Percentiles rank a stretch among this genome's conserved stretches.
Evolutionary conservation across 495 filamentous ascomycete genomes (phyloP).

Genomic region (Talaromyces adpressus): DNA sequence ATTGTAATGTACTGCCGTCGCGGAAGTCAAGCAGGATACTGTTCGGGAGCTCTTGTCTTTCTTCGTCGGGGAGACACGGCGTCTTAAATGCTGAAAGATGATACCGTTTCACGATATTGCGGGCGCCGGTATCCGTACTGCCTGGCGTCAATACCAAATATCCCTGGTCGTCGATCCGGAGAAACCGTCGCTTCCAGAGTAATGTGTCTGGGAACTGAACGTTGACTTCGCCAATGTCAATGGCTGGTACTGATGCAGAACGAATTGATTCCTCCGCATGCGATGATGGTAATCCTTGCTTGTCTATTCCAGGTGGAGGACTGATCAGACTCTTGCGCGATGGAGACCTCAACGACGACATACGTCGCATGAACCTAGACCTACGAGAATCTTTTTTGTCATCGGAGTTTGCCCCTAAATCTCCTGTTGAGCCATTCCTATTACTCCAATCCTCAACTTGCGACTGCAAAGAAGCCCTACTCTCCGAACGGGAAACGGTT

Average conservation of each 20-base stretch:
- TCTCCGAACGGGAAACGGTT: constrained; percentile 25
- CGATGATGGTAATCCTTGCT: constrained; percentile 25
- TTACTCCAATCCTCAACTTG: constrained; percentile 28
- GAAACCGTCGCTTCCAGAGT: constrained; percentile 82
- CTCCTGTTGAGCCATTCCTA: constrained; percentile 28
- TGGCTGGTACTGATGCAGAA: constrained; percentile 33
- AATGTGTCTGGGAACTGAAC: constrained; percentile 90
- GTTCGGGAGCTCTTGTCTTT: constrained; percentile 81
- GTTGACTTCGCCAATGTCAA: constrained; percentile 80
- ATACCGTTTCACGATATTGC: constrained; percentile 61
- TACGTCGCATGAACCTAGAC: constrained; percentile 70
- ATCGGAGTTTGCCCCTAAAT: constrained; percentile 34
- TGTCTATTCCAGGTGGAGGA: constrained; percentile 31
- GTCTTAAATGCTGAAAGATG: constrained; percentile 73
- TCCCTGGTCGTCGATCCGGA: constrained; percentile 71
- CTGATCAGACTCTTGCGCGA: constrained; percentile 55
- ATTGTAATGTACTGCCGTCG: constrained; percentile 76
- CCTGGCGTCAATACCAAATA: constrained; percentile 65
- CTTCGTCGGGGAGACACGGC: constrained; percentile 77
- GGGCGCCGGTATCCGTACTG: constrained; percentile 34
- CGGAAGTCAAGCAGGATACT: constrained; percentile 79
- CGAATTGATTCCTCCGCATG: constrained; percentile 50
- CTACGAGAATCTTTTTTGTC: constrained; percentile 63
- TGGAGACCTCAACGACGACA: constrained; percentile 60
- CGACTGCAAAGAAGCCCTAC: constrained; percentile 30